These are phyloP conservation scores for Penicillium polonicum DNA, from an alignment of 2,329 filamentous ascomycete species.

Conservation along the genomic window DNA sequence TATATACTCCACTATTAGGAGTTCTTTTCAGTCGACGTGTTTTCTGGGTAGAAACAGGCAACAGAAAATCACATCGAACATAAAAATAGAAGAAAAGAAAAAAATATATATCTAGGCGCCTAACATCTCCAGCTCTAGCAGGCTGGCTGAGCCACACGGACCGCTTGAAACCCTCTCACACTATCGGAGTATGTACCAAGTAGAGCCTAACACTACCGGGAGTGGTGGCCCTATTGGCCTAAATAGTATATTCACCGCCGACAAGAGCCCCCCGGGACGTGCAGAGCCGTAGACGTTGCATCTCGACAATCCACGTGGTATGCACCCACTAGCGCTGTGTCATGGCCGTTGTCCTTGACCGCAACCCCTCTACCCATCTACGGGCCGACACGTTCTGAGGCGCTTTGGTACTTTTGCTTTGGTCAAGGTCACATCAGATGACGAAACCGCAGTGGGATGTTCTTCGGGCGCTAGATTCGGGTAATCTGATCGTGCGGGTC, in stretches of 20 bases:
- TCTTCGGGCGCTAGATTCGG: not conserved
- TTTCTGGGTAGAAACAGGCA: not conserved
- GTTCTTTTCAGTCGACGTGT: not conserved
- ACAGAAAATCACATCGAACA: not conserved
- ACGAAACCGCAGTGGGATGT: not conserved
- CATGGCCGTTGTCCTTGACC: slow-evolving; percentile 16
- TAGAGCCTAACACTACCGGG: not conserved
- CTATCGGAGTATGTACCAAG: not conserved
- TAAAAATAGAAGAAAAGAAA: too few species aligned
- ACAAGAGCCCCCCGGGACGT: slow-evolving; percentile 4
- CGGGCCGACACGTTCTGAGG: slow-evolving; percentile 5
- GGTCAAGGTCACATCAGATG: not conserved
- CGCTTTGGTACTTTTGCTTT: not conserved
- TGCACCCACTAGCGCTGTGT: slow-evolving; percentile 3
- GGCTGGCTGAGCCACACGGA: not conserved
- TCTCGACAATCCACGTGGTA: slow-evolving; percentile 20
- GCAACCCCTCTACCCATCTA: slow-evolving; percentile 5
- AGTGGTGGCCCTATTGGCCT: not conserved
- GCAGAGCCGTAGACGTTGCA: slow-evolving; percentile 8
- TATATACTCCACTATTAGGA: not conserved
- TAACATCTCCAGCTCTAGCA: not conserved
- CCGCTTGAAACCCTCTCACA: not conserved
- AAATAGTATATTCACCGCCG: slow-evolving; percentile 14
- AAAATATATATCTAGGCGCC: not conserved
- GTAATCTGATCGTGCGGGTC: not conserved